Conservation (phyloP, 768 basidiomycete genomes). For the Paxillus involutus region DNA sequence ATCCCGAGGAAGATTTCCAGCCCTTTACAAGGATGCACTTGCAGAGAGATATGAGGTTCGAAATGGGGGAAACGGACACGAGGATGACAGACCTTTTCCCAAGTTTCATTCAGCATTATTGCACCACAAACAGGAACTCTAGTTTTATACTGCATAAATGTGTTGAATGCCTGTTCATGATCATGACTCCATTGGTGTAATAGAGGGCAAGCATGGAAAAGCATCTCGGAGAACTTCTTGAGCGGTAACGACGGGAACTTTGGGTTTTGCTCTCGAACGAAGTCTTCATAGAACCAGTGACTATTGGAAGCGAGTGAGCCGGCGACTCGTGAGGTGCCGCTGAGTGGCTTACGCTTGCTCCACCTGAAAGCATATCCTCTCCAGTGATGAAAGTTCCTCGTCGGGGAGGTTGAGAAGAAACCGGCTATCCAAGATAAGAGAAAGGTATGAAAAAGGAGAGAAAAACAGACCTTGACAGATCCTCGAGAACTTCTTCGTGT, state of each 20-base stretch:
- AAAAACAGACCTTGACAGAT: slow-evolving; percentile 72
- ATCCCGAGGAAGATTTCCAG: slow-evolving; percentile 94
- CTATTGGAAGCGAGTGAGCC: slow-evolving; percentile 39
- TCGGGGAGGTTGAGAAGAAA: slow-evolving; percentile 96
- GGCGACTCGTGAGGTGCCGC: slow-evolving; percentile 8
- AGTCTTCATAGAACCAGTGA: slow-evolving; percentile 99
- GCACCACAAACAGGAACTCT: slow-evolving; percentile 97
- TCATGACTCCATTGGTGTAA: slow-evolving; percentile 81
- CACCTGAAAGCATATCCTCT: slow-evolving; percentile 97
- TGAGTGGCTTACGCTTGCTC: slow-evolving; percentile 86
- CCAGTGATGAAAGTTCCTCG: slow-evolving; percentile 86
- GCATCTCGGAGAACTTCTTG: slow-evolving; percentile 89
- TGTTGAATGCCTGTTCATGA: slow-evolving; percentile 82
- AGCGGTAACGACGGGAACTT: slow-evolving; percentile 85
- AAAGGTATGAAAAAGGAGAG: slow-evolving; percentile 4
- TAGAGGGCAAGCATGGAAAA: slow-evolving; percentile 84
- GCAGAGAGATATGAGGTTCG: slow-evolving; percentile 6
- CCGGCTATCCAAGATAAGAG: slow-evolving; percentile 52
- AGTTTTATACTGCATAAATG: slow-evolving; percentile 96
- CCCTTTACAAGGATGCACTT: slow-evolving; percentile 98
- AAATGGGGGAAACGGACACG: slow-evolving; percentile 7
- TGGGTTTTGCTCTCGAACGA: slow-evolving; percentile 88
- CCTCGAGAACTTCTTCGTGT: slow-evolving; percentile 86
- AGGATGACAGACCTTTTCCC: slow-evolving; percentile 76
- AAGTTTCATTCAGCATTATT: slow-evolving; percentile 88